phyloP scores from a whole-genome alignment of 371 early-diverging fungal species.

The Rhizopus sp. region DNA sequence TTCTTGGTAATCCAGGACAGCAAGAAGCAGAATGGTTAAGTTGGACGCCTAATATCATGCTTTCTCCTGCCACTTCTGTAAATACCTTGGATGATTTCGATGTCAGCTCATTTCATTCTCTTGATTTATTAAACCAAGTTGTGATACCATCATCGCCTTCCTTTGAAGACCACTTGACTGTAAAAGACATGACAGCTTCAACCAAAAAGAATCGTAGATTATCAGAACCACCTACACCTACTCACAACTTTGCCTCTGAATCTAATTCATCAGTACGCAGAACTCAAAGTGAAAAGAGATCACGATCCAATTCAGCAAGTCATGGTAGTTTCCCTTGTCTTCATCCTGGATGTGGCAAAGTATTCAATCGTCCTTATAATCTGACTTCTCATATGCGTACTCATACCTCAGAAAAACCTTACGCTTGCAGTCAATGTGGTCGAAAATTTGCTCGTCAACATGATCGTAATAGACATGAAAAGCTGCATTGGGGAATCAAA shows the following conservation, averaged over 20 bases:
- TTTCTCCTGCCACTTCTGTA: slow-evolving; percentile 10
- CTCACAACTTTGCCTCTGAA: neutral
- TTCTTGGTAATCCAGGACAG: slow-evolving; percentile 4
- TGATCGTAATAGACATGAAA: slow-evolving; percentile 82
- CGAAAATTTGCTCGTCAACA: slow-evolving; percentile 72
- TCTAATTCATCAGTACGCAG: slow-evolving; percentile 11
- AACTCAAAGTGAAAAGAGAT: slow-evolving; percentile 15
- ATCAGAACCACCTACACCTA: slow-evolving; percentile 25
- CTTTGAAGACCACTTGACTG: slow-evolving; percentile 4
- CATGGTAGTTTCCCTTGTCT: slow-evolving; percentile 3
- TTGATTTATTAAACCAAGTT: slow-evolving; percentile 3
- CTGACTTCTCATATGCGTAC: slow-evolving; percentile 80
- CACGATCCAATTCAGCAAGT: neutral
- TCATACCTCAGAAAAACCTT: slow-evolving; percentile 76
- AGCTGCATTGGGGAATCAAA: slow-evolving; percentile 69
- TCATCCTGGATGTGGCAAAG: slow-evolving; percentile 62
- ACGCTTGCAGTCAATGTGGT: slow-evolving; percentile 64
- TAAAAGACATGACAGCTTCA: slow-evolving; percentile 3
- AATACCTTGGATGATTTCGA: slow-evolving; percentile 5
- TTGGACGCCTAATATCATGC: slow-evolving; percentile 22
- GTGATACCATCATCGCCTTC: slow-evolving; percentile 6
- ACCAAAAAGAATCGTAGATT: slow-evolving; percentile 18
- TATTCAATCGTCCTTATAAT: slow-evolving; percentile 81
- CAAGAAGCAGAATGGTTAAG: slow-evolving; percentile 19
- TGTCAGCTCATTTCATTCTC: neutral